Evolutionary conservation across 202 grass and related monocot genomes (phyloP).

Genomic region (Elaeis oleifera): DNA sequence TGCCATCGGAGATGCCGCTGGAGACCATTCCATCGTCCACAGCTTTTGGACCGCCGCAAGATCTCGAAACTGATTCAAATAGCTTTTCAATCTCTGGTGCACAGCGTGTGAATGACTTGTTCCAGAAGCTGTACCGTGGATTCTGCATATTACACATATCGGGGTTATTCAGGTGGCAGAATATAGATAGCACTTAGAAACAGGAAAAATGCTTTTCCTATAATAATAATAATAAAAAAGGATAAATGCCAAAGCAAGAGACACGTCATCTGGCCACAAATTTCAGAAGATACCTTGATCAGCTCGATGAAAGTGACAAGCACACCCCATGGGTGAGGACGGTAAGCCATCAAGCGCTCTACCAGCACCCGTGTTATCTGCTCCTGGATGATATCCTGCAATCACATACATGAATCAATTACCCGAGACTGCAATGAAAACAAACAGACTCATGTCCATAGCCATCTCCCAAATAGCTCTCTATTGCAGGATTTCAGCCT

Average conservation of each 20-base stretch:
- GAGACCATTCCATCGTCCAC: constrained; percentile 41
- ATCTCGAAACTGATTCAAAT: constrained; percentile 78
- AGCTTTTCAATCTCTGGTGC: constrained; percentile 84
- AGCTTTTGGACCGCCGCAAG: constrained; percentile 58
- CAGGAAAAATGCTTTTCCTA: no score
- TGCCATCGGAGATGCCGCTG: constrained; percentile 38
- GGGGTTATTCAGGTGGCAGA: no score
- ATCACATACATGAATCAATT: neutral
- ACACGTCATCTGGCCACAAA: no score
- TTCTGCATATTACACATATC: constrained; percentile 35
- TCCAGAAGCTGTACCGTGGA: constrained; percentile 86
- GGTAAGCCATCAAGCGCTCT: constrained; percentile 78
- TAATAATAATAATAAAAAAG: no score
- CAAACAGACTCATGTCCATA: no score
- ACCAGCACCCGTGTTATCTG: constrained; percentile 95
- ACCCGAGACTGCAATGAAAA: no score
- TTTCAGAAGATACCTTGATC: constrained; percentile 52
- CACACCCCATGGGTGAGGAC: constrained; percentile 90
- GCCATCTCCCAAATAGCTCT: no score
- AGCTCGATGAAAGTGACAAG: constrained; percentile 92
- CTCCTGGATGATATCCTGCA: constrained; percentile 86
- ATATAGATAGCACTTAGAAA: no score
- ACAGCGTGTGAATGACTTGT: constrained; percentile 56
- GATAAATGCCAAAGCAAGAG: no score
- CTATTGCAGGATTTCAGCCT: no score